Percentiles rank a stretch among this genome's conserved stretches.
Conservation (phyloP, 2,329 filamentous ascomycete species). For the Epichloe scottii region DNA sequence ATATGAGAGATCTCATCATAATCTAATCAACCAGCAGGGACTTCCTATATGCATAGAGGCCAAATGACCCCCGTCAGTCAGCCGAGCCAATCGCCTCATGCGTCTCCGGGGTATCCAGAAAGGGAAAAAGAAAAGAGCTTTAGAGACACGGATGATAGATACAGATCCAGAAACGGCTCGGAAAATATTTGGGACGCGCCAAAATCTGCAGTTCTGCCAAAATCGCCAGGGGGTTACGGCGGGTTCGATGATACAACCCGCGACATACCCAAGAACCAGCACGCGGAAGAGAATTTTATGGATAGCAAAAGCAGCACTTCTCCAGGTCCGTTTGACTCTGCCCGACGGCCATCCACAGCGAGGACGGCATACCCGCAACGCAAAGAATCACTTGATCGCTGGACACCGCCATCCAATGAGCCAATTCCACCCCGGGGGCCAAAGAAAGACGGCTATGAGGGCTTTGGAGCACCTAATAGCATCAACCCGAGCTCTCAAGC, state of each 20-base stretch:
- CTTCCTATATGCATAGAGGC: constrained; percentile 35
- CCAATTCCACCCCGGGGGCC: constrained; percentile 24
- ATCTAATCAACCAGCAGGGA: constrained; percentile 1
- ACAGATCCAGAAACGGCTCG: constrained; percentile 18
- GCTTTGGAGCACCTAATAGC: constrained; percentile 37
- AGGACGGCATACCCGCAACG: constrained; percentile 22
- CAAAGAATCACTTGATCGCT: constrained; percentile 16
- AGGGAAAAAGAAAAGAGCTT: constrained; percentile 24
- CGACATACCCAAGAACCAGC: constrained; percentile 5
- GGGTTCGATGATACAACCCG: constrained; percentile 21
- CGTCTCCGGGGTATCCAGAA: constrained; percentile 49
- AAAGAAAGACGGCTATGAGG: constrained; percentile 43
- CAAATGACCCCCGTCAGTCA: constrained; percentile 53
- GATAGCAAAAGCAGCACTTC: constrained; percentile 53
- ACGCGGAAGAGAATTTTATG: constrained; percentile 29
- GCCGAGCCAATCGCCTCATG: constrained; percentile 43
- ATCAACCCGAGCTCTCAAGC: constrained; percentile 25
- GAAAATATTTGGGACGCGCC: neutral
- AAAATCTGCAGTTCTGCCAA: neutral
- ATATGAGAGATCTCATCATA: neutral
- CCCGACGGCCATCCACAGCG: constrained; percentile 21
- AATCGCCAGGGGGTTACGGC: constrained; percentile 36
- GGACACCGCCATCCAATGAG: constrained; percentile 2
- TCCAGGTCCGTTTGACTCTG: constrained; percentile 51
- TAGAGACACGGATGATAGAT: constrained; percentile 32